phyloP scores from a whole-genome alignment of 768 basidiomycete genomes.

The Xanthoconium purpureum region DNA sequence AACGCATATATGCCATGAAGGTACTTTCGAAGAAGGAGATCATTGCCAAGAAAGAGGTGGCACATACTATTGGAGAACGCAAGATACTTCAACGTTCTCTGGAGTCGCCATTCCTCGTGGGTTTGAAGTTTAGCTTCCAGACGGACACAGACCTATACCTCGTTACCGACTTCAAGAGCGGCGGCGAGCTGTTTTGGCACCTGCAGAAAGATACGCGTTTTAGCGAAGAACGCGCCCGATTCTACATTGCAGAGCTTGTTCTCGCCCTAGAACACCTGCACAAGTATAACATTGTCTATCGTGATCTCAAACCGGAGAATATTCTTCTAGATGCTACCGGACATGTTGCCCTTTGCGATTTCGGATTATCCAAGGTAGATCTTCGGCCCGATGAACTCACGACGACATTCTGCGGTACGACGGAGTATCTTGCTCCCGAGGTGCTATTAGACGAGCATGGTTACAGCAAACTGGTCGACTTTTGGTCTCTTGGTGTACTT shows the following conservation, averaged over 20 bases:
- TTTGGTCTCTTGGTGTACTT: slow-evolving; percentile 94
- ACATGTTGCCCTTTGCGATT: slow-evolving; percentile 97
- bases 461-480: slow-evolving; percentile 97
- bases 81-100: slow-evolving; percentile 94
- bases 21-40: slow-evolving; percentile 99
- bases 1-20: slow-evolving; percentile 99
- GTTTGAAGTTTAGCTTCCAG: slow-evolving; percentile 97
- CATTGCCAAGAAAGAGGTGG: slow-evolving; percentile 97
- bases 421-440: slow-evolving; percentile 97
- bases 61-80: slow-evolving; percentile 98
- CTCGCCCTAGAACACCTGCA: slow-evolving; percentile 95
- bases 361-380: slow-evolving; percentile 96
- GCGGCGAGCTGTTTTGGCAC: slow-evolving; percentile 98
- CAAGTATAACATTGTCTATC: slow-evolving; percentile 94
- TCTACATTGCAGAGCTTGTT: slow-evolving; percentile 95
- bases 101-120: slow-evolving; percentile 95
- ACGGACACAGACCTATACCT: slow-evolving; percentile 93
- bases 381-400: slow-evolving; percentile 90
- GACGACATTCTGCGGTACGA: slow-evolving; percentile 99
- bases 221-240: slow-evolving; percentile 87
- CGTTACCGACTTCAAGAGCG: slow-evolving; percentile 98
- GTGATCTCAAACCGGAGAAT: slow-evolving; percentile 98
- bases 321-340: slow-evolving; percentile 98
- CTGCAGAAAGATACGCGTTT: slow-evolving; percentile 94
- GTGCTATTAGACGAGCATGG: slow-evolving; percentile 98